Conservation (phyloP, 2,329 filamentous ascomycete species). For the Tympanopsis confertula region DNA sequence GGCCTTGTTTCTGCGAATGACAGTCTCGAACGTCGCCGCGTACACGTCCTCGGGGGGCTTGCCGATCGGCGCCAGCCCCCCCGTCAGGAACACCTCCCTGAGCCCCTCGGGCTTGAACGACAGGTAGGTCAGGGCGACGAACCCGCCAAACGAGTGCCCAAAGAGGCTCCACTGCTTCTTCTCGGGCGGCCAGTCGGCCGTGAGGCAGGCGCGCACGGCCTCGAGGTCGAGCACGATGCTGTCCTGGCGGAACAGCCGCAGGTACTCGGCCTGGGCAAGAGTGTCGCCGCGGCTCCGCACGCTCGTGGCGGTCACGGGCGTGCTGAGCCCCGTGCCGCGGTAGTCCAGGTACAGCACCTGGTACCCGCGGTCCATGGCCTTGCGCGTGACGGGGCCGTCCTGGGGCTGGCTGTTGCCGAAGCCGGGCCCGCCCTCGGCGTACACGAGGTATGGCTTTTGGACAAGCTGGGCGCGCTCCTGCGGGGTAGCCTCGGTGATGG, state of each 20-base stretch:
- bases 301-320: slow-evolving; percentile 64
- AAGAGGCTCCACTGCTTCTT: slow-evolving; percentile 75
- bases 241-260: slow-evolving; percentile 78
- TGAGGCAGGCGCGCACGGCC: slow-evolving; percentile 68
- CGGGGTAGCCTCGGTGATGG: slow-evolving; percentile 35
- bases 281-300: slow-evolving; percentile 53
- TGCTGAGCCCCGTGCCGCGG: slow-evolving; percentile 76
- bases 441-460: slow-evolving; percentile 51
- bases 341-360: slow-evolving; percentile 83
- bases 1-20: slow-evolving; percentile 59
- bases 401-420: slow-evolving; percentile 67
- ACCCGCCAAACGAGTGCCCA: slow-evolving; percentile 87
- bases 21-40: slow-evolving; percentile 55
- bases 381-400: slow-evolving; percentile 57
- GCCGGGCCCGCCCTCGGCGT: slow-evolving; percentile 78
- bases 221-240: slow-evolving; percentile 84
- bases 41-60: slow-evolving; percentile 67
- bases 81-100: slow-evolving; percentile 72
- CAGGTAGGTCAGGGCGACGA: slow-evolving; percentile 73
- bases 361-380: slow-evolving; percentile 68
- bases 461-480: slow-evolving; percentile 18
- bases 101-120: slow-evolving; percentile 69
- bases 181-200: slow-evolving; percentile 53
- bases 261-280: slow-evolving; percentile 63
- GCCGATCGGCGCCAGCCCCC: slow-evolving; percentile 70